These are phyloP conservation scores for Mortierella sp. DNA, from an alignment of 371 early-diverging fungal genomes.

Conservation along the genomic window DNA sequence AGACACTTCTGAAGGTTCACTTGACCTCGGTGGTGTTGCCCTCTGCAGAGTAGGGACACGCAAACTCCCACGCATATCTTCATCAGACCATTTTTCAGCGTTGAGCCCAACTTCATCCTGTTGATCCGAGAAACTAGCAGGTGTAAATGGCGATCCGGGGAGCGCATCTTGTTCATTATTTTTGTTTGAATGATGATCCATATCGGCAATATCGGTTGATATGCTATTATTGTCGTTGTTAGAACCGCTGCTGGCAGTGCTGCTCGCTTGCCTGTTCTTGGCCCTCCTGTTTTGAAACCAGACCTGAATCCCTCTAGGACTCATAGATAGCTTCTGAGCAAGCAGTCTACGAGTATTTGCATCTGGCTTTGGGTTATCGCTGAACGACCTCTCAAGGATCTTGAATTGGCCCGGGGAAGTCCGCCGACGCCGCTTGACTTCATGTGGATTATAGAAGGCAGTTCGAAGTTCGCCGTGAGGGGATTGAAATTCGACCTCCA, in stretches of 20 bases:
- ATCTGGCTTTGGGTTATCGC: slow-evolving; percentile 77
- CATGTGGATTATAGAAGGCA: slow-evolving; percentile 84
- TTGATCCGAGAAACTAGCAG: not conserved
- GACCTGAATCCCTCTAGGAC: slow-evolving; percentile 92
- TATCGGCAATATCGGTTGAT: not conserved
- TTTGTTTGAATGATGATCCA: not conserved
- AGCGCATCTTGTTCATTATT: slow-evolving; percentile 10
- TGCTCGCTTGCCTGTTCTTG: slow-evolving; percentile 62
- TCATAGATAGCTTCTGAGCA: slow-evolving; percentile 86
- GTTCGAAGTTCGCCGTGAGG: slow-evolving; percentile 75
- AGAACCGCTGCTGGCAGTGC: slow-evolving; percentile 6
- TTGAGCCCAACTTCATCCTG: slow-evolving; percentile 2
- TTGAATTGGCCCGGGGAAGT: slow-evolving; percentile 80
- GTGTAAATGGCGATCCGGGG: not conserved
- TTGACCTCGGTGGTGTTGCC: not conserved
- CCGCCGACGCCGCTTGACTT: slow-evolving; percentile 82
- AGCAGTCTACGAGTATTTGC: slow-evolving; percentile 75
- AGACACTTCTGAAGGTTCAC: not conserved
- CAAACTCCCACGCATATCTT: slow-evolving; percentile 1
- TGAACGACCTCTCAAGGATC: slow-evolving; percentile 77
- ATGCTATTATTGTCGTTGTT: slow-evolving; percentile 2
- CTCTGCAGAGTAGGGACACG: not conserved
- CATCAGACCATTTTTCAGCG: not conserved
- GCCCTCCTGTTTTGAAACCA: slow-evolving; percentile 99
- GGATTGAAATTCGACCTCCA: slow-evolving; percentile 51